Percentiles rank a stretch among this genome's conserved stretches.
These are phyloP conservation scores for Luffa acutangula DNA, from an alignment of 306 rosid species.

Conservation along the genomic window DNA sequence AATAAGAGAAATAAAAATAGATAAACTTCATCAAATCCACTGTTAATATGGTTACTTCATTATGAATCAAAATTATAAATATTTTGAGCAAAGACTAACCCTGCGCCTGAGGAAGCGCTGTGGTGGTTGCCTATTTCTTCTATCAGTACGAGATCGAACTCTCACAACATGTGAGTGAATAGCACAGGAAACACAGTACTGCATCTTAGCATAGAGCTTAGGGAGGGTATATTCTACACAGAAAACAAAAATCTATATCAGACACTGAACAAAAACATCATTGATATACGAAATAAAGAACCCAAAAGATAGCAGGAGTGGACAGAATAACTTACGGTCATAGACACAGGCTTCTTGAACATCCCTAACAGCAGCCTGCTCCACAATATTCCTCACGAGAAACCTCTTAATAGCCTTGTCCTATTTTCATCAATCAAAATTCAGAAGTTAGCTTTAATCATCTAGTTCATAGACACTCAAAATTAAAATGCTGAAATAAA, in stretches of 20 bases:
- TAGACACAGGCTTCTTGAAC: conserved; percentile 95
- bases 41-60: not conserved
- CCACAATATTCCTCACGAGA: conserved; percentile 92
- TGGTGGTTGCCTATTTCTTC: conserved; percentile 91
- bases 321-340: conserved; percentile 40
- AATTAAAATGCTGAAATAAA: not conserved
- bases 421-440: conserved; percentile 21
- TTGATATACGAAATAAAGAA: not conserved
- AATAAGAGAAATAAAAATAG: not conserved
- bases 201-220: conserved; percentile 93
- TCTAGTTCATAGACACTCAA: not conserved
- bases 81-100: conserved; percentile 23
- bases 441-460: not conserved
- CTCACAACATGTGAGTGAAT: conserved; percentile 96
- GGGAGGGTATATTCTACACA: conserved; percentile 76
- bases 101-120: conserved; percentile 78
- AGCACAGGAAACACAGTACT: conserved; percentile 92
- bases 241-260: not conserved
- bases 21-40: not conserved
- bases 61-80: not conserved
- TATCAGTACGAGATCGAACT: conserved; percentile 71
- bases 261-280: not conserved
- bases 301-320: not conserved
- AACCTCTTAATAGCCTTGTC: conserved; percentile 80
- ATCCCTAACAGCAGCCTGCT: conserved; percentile 95